phyloP scores from a whole-genome alignment of 345 rosid genomes.

The Euclidium syriacum region DNA sequence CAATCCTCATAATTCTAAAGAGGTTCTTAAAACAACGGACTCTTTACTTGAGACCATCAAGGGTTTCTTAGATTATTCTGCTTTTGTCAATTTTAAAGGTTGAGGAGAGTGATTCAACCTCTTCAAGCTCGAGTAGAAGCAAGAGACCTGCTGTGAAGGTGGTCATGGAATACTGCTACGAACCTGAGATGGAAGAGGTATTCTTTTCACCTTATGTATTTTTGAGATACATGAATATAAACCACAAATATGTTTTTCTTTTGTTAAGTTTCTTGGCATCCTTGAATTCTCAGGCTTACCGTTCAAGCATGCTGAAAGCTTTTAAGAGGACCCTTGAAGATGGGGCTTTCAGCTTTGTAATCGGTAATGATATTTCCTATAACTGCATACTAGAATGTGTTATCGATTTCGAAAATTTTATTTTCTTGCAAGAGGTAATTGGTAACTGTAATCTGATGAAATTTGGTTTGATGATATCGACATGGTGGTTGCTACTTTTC shows the following conservation, averaged over 20 bases:
- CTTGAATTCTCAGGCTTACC: slow-evolving; percentile 49
- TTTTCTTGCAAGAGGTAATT: slow-evolving; percentile 27
- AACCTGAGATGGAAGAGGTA: slow-evolving; percentile 99
- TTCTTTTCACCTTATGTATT: slow-evolving; percentile 6
- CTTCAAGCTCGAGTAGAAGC: slow-evolving; percentile 52
- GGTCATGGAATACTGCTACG: slow-evolving; percentile 92
- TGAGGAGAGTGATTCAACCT: slow-evolving; percentile 63
- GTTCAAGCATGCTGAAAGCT: slow-evolving; percentile 95
- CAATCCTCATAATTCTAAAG: neutral
- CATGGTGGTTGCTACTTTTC: slow-evolving; percentile 21
- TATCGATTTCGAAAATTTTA: slow-evolving; percentile 20
- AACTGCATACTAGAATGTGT: slow-evolving; percentile 2
- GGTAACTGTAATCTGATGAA: slow-evolving; percentile 26
- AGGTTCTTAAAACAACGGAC: neutral
- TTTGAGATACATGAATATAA: neutral
- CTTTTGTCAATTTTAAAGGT: slow-evolving; percentile 39
- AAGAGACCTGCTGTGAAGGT: slow-evolving; percentile 60
- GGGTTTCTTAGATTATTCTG: slow-evolving; percentile 7
- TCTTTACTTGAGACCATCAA: neutral
- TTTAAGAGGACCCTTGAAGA: slow-evolving; percentile 89
- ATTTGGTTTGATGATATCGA: slow-evolving; percentile 30
- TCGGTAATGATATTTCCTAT: slow-evolving; percentile 58
- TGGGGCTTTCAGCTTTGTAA: slow-evolving; percentile 73
- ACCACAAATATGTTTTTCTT: neutral
- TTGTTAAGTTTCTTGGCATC: slow-evolving; percentile 11